Base-by-base conservation (phyloP, 805 yeast species). In the Priceomyces haplophilus region DNA sequence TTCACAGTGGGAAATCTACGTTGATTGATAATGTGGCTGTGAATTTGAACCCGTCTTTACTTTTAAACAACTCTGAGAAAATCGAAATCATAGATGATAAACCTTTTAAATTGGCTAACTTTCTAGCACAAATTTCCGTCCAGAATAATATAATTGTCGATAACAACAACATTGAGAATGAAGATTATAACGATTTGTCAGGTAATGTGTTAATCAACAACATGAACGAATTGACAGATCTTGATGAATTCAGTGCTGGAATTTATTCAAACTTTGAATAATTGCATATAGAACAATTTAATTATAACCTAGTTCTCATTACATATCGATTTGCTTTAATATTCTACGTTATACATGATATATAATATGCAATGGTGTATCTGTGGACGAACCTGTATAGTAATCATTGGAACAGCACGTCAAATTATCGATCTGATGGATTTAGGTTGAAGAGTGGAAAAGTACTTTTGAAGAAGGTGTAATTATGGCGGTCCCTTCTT, bases 211-310 rank as follows among this genome's bases (percentile, higher is more conserved):
- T 61, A 49, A 54, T 70, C 27, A 68, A 65, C 51, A 59, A 47
- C 40, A 48, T 68, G 43, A 67, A 67, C 51, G 64, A 60, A 31
- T 52, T 64, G 24, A 82, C 78, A 13, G 88, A 82, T 49, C 73
- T 90, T 44, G 95, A 87, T 50, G 96, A 88, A 46, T 75, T 90
- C 51, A 83, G 96, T 64, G 97, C 97, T 3, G 76, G 88, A 51
- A 90, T 90, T 7, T 90, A 90, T 61, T 84, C 96, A 15, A 88
- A 88, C 55, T 87, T 85, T 49, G 75, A 69, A 41, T 68, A 56
- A 35, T 6, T 33, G 17, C 7, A 19, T 33, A 33, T 33, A 33
- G 16, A 33, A 33, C 19, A 33, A 8, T 24, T 24, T 24, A 24
- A 11, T 7, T 8, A 8, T 24, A 24, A 11, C n/a, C n/a, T n/a